Conservation (phyloP, 345 rosid genomes). For the Raphanus sativus region DNA sequence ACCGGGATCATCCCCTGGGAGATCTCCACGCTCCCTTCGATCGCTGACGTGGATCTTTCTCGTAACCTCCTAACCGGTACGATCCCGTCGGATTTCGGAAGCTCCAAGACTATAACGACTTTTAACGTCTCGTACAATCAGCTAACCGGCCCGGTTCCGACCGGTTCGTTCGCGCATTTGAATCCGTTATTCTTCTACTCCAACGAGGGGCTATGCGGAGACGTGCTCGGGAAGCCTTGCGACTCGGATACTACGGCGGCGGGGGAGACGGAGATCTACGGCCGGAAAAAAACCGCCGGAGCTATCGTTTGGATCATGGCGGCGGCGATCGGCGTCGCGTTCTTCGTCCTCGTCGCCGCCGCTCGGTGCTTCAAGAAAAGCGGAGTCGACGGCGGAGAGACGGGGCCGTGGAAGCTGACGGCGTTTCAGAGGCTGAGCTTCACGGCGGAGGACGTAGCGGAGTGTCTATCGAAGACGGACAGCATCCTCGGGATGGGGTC, state of each 20-base stretch:
- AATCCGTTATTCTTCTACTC: conserved; percentile 79
- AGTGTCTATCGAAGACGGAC: conserved; percentile 66
- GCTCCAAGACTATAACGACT: conserved; percentile 69
- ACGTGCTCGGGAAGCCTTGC: conserved; percentile 57
- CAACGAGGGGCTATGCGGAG: conserved; percentile 83
- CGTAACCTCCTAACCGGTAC: conserved; percentile 73
- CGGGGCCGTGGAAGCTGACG: conserved; percentile 89
- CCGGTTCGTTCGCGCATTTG: conserved; percentile 59
- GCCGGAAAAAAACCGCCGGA: conserved; percentile 57
- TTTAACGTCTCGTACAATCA: conserved; percentile 82
- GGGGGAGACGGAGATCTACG: conserved; percentile 30
- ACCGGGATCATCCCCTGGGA: conserved; percentile 83
- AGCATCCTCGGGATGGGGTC: conserved; percentile 95
- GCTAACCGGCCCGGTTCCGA: conserved; percentile 79
- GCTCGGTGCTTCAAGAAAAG: conserved; percentile 68
- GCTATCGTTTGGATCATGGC: conserved; percentile 94
- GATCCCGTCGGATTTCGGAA: conserved; percentile 77
- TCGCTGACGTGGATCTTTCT: conserved; percentile 80
- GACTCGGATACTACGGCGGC: conserved; percentile 24
- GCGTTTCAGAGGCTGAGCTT: conserved; percentile 90
- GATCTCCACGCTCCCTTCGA: conserved; percentile 67
- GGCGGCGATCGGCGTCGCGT: conserved; percentile 76
- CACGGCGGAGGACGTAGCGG: conserved; percentile 84
- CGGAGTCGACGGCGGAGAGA: conserved; percentile 42
- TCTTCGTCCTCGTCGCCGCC: conserved; percentile 74